phyloP scores from a whole-genome alignment of 371 early-diverging fungal genomes.

The Haplosporangium sp. region DNA sequence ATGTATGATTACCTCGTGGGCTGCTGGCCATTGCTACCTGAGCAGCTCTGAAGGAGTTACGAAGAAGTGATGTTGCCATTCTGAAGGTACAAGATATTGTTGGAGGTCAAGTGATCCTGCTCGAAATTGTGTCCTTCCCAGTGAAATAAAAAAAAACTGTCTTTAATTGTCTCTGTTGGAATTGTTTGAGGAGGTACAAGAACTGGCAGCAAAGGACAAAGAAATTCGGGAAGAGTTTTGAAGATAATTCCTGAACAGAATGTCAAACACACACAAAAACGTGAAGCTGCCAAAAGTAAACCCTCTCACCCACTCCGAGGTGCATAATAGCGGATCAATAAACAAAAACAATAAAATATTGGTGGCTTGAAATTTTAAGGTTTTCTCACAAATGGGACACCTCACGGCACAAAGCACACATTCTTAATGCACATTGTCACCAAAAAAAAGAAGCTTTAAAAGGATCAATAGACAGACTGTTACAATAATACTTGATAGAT shows the following conservation, averaged over 20 bases:
- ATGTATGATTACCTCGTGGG: constrained; percentile 38
- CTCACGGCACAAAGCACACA: too few relatives aligned
- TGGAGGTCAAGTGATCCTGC: not conserved
- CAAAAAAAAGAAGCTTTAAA: too few relatives aligned
- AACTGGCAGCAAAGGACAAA: not conserved
- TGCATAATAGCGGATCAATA: constrained; percentile 11
- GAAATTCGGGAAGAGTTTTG: not conserved
- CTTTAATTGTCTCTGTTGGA: not conserved
- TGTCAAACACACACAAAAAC: not conserved
- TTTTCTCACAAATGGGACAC: not conserved
- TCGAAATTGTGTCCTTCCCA: not conserved
- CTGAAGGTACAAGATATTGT: not conserved
- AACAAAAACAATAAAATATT: constrained; percentile 7
- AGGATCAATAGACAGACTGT: too few relatives aligned
- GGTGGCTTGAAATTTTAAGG: not conserved
- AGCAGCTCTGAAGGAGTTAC: constrained; percentile 46
- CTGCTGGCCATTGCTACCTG: constrained; percentile 29
- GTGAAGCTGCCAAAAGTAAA: not conserved
- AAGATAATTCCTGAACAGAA: constrained; percentile 6
- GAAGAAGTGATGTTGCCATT: constrained; percentile 48
- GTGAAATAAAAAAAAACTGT: not conserved
- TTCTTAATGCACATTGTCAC: too few relatives aligned
- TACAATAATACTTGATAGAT: too few relatives aligned
- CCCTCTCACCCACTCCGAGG: constrained; percentile 16
- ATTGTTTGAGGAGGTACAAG: not conserved